Evolutionary conservation across 176 grass and related monocot genomes (phyloP).

Genomic region (Zoysia japonica): DNA sequence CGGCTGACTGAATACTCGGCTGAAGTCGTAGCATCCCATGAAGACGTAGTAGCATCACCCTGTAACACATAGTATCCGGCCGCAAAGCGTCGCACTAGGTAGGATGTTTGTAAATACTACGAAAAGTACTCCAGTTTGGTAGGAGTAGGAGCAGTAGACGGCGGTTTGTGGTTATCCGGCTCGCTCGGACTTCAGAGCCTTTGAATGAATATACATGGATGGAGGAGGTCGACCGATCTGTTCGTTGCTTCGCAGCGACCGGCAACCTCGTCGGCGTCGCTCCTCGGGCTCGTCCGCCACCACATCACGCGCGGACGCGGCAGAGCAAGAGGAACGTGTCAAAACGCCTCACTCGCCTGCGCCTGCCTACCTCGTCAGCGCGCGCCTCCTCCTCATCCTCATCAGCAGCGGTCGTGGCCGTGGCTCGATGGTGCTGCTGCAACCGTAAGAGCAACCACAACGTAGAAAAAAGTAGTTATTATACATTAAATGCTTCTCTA

Average conservation of each 20-base stretch:
- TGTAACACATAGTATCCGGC: no score
- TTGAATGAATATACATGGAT: no score
- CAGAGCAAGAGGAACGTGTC: not conserved
- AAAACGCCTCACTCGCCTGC: not conserved
- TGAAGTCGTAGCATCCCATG: no score
- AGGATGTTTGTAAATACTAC: not conserved
- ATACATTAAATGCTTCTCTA: no score
- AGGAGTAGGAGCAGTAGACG: not conserved
- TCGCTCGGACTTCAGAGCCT: not conserved
- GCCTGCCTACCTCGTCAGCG: no score
- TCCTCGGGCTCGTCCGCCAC: not conserved
- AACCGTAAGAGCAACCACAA: conserved; percentile 7
- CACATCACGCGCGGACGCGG: not conserved
- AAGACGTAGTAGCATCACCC: no score
- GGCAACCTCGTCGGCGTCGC: not conserved
- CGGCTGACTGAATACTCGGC: no score
- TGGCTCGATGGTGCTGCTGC: not conserved
- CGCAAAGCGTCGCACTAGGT: no score
- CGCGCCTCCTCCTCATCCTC: no score
- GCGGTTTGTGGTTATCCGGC: not conserved
- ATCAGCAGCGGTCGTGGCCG: not conserved
- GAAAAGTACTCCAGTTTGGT: not conserved
- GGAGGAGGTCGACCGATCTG: not conserved
- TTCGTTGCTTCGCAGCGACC: not conserved
- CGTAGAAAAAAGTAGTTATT: no score